Percentiles rank a stretch among this genome's conserved stretches.
Conservation (phyloP, 352 stramenopile genomes). For the Poterioochromonas sp. region DNA sequence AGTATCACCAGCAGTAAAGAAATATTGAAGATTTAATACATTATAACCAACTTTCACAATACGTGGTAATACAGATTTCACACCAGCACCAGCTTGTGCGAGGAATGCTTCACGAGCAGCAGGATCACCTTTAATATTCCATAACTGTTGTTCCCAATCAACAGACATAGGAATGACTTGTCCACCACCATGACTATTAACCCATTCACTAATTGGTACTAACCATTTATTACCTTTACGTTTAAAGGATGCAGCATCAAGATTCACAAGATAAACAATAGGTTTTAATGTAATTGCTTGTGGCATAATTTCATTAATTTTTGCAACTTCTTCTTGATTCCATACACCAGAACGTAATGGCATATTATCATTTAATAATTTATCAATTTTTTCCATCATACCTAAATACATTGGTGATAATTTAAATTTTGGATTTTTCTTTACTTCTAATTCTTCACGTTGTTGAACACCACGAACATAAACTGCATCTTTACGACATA, state of each 20-base stretch:
- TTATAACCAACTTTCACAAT: slow-evolving; percentile 96
- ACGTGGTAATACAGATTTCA: slow-evolving; percentile 83
- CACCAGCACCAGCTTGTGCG: slow-evolving; percentile 51
- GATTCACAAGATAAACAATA: slow-evolving; percentile 96
- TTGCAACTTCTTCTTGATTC: slow-evolving; percentile 60
- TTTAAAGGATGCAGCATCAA: slow-evolving; percentile 96
- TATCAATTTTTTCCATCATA: slow-evolving; percentile 58
- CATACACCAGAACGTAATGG: slow-evolving; percentile 59
- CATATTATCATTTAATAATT: slow-evolving; percentile 60
- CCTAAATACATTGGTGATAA: slow-evolving; percentile 45
- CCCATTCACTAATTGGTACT: slow-evolving; percentile 90
- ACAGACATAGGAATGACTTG: slow-evolving; percentile 93
- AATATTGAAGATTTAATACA: slow-evolving; percentile 94
- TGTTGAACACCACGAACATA: slow-evolving; percentile 16
- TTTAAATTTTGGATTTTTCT: slow-evolving; percentile 46
- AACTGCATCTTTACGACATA: slow-evolving; percentile 10
- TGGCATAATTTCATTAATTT: slow-evolving; percentile 60
- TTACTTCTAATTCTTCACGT: slow-evolving; percentile 36
- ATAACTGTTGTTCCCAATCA: slow-evolving; percentile 91
- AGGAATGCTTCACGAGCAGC: slow-evolving; percentile 54
- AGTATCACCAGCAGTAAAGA: slow-evolving; percentile 96
- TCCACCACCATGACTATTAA: slow-evolving; percentile 88
- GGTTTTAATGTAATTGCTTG: slow-evolving; percentile 67
- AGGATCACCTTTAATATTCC: slow-evolving; percentile 51
- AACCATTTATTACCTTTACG: slow-evolving; percentile 96